These are phyloP conservation scores for Penicillium paneum DNA, from an alignment of 2,329 filamentous ascomycete species.

Conservation along the genomic window DNA sequence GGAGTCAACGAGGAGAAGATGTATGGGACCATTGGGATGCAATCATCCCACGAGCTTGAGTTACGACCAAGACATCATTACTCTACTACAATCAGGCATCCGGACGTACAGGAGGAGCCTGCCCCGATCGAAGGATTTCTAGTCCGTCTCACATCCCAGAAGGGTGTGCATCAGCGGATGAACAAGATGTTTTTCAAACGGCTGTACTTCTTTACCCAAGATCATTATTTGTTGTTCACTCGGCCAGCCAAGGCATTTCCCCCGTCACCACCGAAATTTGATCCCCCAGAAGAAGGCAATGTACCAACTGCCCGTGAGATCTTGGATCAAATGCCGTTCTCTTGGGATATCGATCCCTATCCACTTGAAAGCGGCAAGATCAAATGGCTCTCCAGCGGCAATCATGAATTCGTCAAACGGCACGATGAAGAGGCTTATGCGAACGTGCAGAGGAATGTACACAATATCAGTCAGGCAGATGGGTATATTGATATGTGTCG, in stretches of 20 bases:
- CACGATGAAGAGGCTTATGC: slow-evolving; percentile 59
- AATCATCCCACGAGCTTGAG: slow-evolving; percentile 64
- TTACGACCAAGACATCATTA: slow-evolving; percentile 64
- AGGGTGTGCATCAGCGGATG: slow-evolving; percentile 56
- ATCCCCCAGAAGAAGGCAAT: slow-evolving; percentile 40
- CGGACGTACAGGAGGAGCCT: slow-evolving; percentile 53
- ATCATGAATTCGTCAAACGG: slow-evolving; percentile 45
- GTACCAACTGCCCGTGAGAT: slow-evolving; percentile 57
- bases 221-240: slow-evolving; percentile 62
- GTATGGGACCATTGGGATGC: slow-evolving; percentile 67
- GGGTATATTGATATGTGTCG: slow-evolving; percentile 62
- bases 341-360: slow-evolving; percentile 62
- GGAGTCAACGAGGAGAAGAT: slow-evolving; percentile 64
- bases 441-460: slow-evolving; percentile 56
- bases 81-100: slow-evolving; percentile 49
- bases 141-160: slow-evolving; percentile 62
- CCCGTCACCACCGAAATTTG: slow-evolving; percentile 57
- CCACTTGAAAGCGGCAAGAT: slow-evolving; percentile 53
- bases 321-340: slow-evolving; percentile 56
- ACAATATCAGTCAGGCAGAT: slow-evolving; percentile 59
- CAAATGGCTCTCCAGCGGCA: slow-evolving; percentile 54
- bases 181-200: slow-evolving; percentile 63
- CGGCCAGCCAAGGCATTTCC: slow-evolving; percentile 58
- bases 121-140: slow-evolving; percentile 64
- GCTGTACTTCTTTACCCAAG: slow-evolving; percentile 63